Evolutionary conservation across 306 rosid genomes (phyloP).

Genomic region (Quercus alba): DNA sequence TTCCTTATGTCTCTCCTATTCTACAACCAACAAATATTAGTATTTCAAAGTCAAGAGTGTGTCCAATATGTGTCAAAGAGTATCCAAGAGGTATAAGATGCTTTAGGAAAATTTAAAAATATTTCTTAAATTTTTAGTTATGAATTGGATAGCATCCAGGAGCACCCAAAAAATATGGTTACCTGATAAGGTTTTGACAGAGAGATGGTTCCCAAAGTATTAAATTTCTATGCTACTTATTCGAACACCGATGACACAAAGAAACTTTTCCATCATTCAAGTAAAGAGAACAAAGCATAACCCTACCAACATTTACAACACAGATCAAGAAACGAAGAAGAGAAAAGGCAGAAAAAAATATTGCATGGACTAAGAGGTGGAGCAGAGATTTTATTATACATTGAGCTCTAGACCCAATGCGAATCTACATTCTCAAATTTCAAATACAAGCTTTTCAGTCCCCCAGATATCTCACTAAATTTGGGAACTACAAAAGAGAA

Average conservation of each 20-base stretch:
- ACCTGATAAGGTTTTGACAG: neutral
- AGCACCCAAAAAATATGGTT: neutral
- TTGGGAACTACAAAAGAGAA: neutral
- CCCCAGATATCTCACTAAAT: neutral
- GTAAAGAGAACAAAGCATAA: neutral
- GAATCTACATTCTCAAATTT: neutral
- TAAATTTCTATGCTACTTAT: neutral
- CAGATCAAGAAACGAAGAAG: conserved; percentile 16
- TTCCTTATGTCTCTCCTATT: no score
- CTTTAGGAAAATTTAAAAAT: no score
- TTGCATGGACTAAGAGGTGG: neutral
- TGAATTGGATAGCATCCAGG: neutral
- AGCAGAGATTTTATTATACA: conserved; percentile 19
- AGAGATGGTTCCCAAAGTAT: no score
- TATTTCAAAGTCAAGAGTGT: no score
- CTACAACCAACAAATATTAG: no score
- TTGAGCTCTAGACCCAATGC: neutral
- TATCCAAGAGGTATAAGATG: no score
- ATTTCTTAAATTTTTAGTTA: no score
- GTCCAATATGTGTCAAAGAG: no score
- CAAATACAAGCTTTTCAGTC: neutral
- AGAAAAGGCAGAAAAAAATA: neutral
- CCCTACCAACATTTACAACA: neutral
- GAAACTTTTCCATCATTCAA: neutral
- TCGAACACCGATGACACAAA: neutral